Evolutionary conservation across 1,139 yeast genomes (phyloP), one percentile per base, ranked within the genome.

Genomic region (Candida freyschussii): DNA sequence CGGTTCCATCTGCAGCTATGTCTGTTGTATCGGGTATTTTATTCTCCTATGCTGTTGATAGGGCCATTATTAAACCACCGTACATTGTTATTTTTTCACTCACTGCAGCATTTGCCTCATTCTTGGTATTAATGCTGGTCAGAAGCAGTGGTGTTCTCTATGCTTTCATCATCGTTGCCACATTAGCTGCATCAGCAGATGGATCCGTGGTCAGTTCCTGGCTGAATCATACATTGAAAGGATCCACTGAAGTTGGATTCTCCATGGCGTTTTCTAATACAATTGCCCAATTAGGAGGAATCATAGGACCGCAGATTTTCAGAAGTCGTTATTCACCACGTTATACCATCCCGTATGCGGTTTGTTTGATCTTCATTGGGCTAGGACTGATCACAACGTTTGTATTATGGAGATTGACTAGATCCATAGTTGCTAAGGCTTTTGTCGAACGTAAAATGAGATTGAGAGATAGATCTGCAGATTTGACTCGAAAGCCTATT

Each of bases 271-370:
- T 38, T 11, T 17, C 38, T 5, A 41, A 41, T 8, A 13, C 35
- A 6, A 10, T 36, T 23, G 42, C 22, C 3, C 40, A 39, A 21
- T 12, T 45, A 21, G 44, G 44, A 7, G 50, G 54, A 34, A 36
- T 48, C 17, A 41, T 50, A 14, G 45, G 55, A 17, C 55, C 58
- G 5, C 57, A 53, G 27, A 29, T 52, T 7, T 51, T 48, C 44
- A 37, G 40, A 21, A 13, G 40, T 1, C 29, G 43, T 15, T 41
- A 43, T 24, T 33, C 40, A n/a, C 54, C 54, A 28, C 29, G 54
- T 25, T 50, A 48, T 17, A 32, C 33, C n/a, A 25, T 32, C 3
- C 36, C 43, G 5, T 41, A 29, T 25, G 38, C 20, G 11, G 30
- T 40, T 5, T 41, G 41, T 30, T 13, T 41, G 11, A 30, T 24